Evolutionary conservation across 176 grass and related monocot species (phyloP), one percentile per base, ranked within the genome.

Genomic region (Eremochloa ophiuroides): DNA sequence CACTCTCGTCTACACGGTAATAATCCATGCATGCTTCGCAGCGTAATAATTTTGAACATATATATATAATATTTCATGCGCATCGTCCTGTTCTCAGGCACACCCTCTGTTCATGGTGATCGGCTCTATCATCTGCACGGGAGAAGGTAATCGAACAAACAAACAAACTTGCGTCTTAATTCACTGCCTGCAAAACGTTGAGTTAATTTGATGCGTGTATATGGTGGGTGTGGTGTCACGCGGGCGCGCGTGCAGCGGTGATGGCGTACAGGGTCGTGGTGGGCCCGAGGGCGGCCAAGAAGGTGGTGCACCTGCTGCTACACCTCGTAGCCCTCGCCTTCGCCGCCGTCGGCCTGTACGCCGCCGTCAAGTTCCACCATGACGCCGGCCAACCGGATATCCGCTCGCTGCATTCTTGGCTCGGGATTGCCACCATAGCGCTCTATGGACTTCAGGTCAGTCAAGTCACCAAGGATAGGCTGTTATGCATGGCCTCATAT

Each of bases 61-160:
- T n/a, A n/a, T n/a, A n/a, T n/a, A n/a, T n/a, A n/a, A n/a, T n/a
- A n/a, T n/a, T n/a, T n/a, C n/a, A 13, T 39, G 4, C n/a, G 66
- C 41, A n/a, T 2, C 41, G 16, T 2, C 14, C 15, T 39, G 56
- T 17, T 70, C 6, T 33, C 53, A 90, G 88, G 89, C 81, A 35
- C 89, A 87, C 41, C 85, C 81, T 77, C 76, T 91, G 33, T 91
- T 91, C 85, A 87, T 84, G 89, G 76, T 91, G 12, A 76, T 87
- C 23, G 89, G 85, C 27, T 28, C 87, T 17, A 65, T 91, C 71
- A 81, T 91, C 63, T 91, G 85, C 75, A 80, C 80, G 0, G 89
- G 89, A 37, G 81, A 91, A 87, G 89, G 89, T 91, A 87, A 75
- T 2, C 18, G 1, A 39, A 17, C 18, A 33, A 38, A n/a, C n/a